phyloP scores from a whole-genome alignment of 768 basidiomycete genomes.

The Arthromyces matolae region DNA sequence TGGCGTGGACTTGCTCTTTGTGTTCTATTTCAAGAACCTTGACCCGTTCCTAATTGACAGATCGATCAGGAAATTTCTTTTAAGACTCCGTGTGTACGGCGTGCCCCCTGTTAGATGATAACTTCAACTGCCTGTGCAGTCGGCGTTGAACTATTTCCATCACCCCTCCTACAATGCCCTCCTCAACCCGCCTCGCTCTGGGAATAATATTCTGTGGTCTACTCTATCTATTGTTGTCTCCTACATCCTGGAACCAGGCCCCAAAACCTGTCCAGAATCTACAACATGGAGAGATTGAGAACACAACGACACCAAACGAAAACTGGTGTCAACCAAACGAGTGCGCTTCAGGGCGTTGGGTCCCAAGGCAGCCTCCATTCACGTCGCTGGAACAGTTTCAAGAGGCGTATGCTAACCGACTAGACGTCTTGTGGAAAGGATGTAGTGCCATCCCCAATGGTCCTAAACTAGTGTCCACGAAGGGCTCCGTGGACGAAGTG shows the following conservation, averaged over 20 bases:
- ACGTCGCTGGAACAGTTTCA: slow-evolving; percentile 20
- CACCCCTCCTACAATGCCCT: slow-evolving; percentile 6
- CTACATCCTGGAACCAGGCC: neutral
- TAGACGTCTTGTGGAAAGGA: slow-evolving; percentile 25
- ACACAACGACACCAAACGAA: slow-evolving; percentile 8
- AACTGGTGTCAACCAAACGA: slow-evolving; percentile 20
- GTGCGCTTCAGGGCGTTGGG: slow-evolving; percentile 25
- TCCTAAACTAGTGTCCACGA: slow-evolving; percentile 10
- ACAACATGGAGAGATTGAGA: neutral
- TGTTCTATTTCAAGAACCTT: too few species aligned
- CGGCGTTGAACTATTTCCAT: neutral
- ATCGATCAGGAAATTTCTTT: neutral
- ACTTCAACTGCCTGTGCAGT: neutral
- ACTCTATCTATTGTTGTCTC: slow-evolving; percentile 11
- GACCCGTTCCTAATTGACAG: slow-evolving; percentile 6
- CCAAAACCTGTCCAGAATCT: slow-evolving; percentile 4
- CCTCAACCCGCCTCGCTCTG: slow-evolving; percentile 7
- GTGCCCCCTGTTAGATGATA: slow-evolving; percentile 4
- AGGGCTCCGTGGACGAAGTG: slow-evolving; percentile 21
- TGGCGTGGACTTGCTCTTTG: too few species aligned
- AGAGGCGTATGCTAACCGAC: slow-evolving; percentile 20
- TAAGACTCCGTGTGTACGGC: neutral
- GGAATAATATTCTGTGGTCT: slow-evolving; percentile 9
- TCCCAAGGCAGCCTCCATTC: slow-evolving; percentile 22
- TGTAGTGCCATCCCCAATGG: slow-evolving; percentile 20